Conservation (phyloP, 2,329 filamentous ascomycete genomes). For the Clathrospora elynae region DNA sequence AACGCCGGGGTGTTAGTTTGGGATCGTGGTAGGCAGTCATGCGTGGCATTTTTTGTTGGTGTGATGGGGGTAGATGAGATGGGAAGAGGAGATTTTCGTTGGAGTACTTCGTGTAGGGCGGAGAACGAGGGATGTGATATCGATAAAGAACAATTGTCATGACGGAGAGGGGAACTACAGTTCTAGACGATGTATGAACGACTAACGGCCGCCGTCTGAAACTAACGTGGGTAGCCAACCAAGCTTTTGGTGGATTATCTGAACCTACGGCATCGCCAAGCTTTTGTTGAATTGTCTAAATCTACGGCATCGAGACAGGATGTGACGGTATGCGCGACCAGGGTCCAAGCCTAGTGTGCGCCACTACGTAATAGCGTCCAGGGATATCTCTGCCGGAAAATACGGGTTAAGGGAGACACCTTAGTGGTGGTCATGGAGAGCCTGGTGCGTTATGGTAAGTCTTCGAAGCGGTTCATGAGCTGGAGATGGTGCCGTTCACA, state of each 20-base stretch:
- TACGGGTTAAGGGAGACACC: not conserved
- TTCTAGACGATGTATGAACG: not conserved
- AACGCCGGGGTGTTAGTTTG: conserved; percentile 11
- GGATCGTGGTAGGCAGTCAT: conserved; percentile 14
- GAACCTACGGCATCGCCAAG: not conserved
- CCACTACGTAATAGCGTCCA: conserved; percentile 1
- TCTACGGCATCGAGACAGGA: not conserved
- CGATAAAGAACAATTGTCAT: not conserved
- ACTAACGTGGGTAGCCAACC: not conserved
- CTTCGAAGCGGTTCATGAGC: not conserved
- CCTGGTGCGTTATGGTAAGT: not conserved
- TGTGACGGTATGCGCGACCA: conserved; percentile 10
- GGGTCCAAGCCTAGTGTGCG: conserved; percentile 6
- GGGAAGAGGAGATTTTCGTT: not conserved
- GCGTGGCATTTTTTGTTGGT: conserved; percentile 9
- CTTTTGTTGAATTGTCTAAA: not conserved
- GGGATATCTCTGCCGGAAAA: not conserved
- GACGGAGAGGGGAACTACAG: not conserved
- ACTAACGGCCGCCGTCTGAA: conserved; percentile 1
- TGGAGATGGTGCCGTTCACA: too few species aligned
- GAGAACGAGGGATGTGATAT: not conserved
- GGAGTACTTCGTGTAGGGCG: not conserved
- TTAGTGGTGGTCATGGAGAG: too few species aligned
- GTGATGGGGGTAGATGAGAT: not conserved
- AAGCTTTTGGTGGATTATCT: not conserved